Percentiles rank a stretch among this genome's conserved stretches.
phyloP scores from a whole-genome alignment of 2,329 filamentous ascomycete genomes.

The Penicillium rolfsii region DNA sequence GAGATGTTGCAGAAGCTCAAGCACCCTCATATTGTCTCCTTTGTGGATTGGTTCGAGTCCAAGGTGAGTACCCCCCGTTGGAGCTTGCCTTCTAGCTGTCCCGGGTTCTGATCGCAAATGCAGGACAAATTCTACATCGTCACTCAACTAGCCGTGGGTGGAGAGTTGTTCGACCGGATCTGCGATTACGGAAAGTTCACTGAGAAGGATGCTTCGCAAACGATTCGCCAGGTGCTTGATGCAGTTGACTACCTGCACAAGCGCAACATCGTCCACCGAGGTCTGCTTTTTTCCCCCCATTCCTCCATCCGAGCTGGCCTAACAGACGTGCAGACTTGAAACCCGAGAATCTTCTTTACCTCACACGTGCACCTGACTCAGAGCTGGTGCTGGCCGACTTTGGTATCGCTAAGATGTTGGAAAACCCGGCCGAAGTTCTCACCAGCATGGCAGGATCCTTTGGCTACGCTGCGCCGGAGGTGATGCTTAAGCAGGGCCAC shows the following conservation, averaged over 20 bases:
- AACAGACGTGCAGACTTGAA: slow-evolving; percentile 73
- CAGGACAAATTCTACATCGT: slow-evolving; percentile 99
- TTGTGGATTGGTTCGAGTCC: slow-evolving; percentile 99
- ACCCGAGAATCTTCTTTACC: slow-evolving; percentile 94
- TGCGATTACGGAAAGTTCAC: slow-evolving; percentile 98
- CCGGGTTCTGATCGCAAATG: slow-evolving; percentile 13
- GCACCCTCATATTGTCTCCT: slow-evolving; percentile 94
- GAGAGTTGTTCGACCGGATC: slow-evolving; percentile 96
- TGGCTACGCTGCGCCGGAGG: slow-evolving; percentile 94
- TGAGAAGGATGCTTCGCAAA: slow-evolving; percentile 95
- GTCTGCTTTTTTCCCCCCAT: slow-evolving; percentile 51
- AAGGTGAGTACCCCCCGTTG: slow-evolving; percentile 62
- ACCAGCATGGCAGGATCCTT: slow-evolving; percentile 99
- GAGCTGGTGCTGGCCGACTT: slow-evolving; percentile 94
- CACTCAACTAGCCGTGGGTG: slow-evolving; percentile 91
- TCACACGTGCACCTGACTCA: slow-evolving; percentile 75
- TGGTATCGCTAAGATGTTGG: slow-evolving; percentile 97
- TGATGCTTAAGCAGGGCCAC: slow-evolving; percentile 97
- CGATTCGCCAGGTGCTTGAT: slow-evolving; percentile 88
- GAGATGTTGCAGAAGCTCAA: slow-evolving; percentile 87
- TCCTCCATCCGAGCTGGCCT: background rate
- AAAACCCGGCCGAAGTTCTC: slow-evolving; percentile 84
- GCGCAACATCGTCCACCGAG: slow-evolving; percentile 94
- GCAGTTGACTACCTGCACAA: slow-evolving; percentile 93
- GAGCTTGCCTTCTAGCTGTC: too few relatives aligned